Base-by-base conservation (phyloP, 306 rosid genomes). In the Lathyrus oleraceus region DNA sequence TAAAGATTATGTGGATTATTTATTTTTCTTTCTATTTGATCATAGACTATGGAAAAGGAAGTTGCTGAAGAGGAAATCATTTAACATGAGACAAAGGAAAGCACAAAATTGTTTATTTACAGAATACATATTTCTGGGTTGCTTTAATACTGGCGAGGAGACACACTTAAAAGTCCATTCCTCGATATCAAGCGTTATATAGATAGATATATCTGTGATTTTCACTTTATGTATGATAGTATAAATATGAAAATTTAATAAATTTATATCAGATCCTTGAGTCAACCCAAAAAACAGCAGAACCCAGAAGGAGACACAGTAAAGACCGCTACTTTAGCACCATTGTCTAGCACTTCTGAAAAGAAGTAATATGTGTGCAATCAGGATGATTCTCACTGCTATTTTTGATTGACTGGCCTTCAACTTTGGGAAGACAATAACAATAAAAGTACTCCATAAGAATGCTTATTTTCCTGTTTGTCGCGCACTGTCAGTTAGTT, bases 381-480 rank as follows among this genome's bases (percentile, higher is more conserved):
- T 47, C 71, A 10, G 11, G 28, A 36, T 51, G 13, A 47, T 67
- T 64, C 68, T 44, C 57, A 16, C 57, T 14, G 54, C 42, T 47
- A 54, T 17, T 40, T 40, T 70, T 44, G 1, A 40, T 65, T 54
- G 49, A 53, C 19, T 3, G 8, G 47, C 32, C 23, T 15, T 35
- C 52, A 66, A 66, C n/a, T 27, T 35, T 15, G 59, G 49, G 17
- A 10, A 39, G 27, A 25, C 43, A 42, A 21, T 54, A 54, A 21
- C n/a, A 17, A 44, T 74, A 74, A 19, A 42, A 43, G 5, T 32
- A 45, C 32, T 54, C 48, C 47, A 39, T 23, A 56, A 65, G 48
- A 65, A 54, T 43, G 78, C 49, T 65, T 53, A 16, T 38, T 52
- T 65, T 53, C 70, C 54, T 65, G 72, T 52, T 52, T 52, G 30